Evolutionary conservation across 441 rosid genomes (phyloP).

Genomic region (Populus hybrid): DNA sequence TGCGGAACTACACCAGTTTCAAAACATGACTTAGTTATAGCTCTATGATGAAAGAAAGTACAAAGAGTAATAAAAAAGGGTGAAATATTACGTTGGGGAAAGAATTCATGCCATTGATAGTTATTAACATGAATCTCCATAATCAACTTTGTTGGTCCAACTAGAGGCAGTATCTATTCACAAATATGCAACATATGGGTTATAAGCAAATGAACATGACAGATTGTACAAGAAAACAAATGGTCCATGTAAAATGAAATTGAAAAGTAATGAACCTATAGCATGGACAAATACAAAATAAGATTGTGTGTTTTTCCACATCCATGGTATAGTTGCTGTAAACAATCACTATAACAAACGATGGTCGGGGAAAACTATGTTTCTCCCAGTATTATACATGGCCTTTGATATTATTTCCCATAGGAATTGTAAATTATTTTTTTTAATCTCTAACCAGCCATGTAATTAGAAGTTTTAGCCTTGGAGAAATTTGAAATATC

Average conservation of each 20-base stretch:
- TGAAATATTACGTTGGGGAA: constrained; percentile 60
- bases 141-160: constrained; percentile 73
- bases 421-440: too few species aligned
- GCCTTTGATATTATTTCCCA: too few species aligned
- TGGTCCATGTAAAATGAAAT: not conserved
- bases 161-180: constrained; percentile 75
- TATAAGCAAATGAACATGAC: not conserved
- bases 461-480: too few species aligned
- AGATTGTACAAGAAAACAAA: not conserved
- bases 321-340: not conserved
- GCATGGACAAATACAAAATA: not conserved
- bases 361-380: too few species aligned
- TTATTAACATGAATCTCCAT: constrained; percentile 56
- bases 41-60: constrained; percentile 8
- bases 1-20: constrained; percentile 52
- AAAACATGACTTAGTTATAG: constrained; percentile 25
- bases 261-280: not conserved
- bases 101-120: constrained; percentile 90
- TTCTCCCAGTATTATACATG: too few species aligned
- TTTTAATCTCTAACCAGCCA: too few species aligned
- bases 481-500: not conserved
- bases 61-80: constrained; percentile 4
- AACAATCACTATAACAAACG: not conserved
- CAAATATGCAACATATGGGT: constrained; percentile 18
- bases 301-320: not conserved